phyloP scores from a whole-genome alignment of 140 eudicot species.

The Anethum foeniculum region DNA sequence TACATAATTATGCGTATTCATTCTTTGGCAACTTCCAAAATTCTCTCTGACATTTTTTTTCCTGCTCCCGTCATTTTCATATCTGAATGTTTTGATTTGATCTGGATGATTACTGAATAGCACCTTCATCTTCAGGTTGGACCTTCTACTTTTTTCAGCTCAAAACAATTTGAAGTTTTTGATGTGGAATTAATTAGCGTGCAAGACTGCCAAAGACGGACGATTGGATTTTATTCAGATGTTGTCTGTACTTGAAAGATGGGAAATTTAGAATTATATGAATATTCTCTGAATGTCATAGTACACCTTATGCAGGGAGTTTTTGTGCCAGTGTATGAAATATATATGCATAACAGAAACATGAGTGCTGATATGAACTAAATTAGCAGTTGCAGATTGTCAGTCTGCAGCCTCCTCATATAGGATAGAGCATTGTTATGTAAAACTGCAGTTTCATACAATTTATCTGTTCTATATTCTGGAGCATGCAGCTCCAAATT shows the following conservation, averaged over 20 bases:
- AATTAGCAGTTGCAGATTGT: not conserved
- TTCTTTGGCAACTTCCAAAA: not conserved
- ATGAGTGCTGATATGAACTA: too few relatives aligned
- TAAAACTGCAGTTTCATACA: not conserved
- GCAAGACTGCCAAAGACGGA: constrained; percentile 82
- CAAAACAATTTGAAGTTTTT: constrained; percentile 94
- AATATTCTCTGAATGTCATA: not conserved
- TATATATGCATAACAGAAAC: not conserved
- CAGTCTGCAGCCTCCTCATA: not conserved
- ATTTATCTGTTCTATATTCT: not conserved
- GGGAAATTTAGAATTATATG: not conserved
- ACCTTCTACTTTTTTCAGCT: constrained; percentile 90
- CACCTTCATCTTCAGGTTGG: constrained; percentile 60
- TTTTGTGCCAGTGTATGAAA: not conserved
- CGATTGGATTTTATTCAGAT: constrained; percentile 88
- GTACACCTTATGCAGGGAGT: too few relatives aligned
- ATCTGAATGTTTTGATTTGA: not conserved
- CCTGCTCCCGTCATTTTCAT: not conserved
- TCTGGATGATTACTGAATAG: not conserved
- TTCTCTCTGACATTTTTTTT: not conserved
- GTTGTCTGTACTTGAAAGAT: constrained; percentile 55
- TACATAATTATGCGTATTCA: not conserved
- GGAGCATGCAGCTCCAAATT: not conserved
- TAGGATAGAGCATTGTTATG: not conserved
- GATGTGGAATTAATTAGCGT: constrained; percentile 75